A percentile compares a stretch with the other conserved stretches of the same genome.
These are phyloP conservation scores for Elsinoe batatas DNA, from an alignment of 2,329 filamentous ascomycete species.

Conservation along the genomic window DNA sequence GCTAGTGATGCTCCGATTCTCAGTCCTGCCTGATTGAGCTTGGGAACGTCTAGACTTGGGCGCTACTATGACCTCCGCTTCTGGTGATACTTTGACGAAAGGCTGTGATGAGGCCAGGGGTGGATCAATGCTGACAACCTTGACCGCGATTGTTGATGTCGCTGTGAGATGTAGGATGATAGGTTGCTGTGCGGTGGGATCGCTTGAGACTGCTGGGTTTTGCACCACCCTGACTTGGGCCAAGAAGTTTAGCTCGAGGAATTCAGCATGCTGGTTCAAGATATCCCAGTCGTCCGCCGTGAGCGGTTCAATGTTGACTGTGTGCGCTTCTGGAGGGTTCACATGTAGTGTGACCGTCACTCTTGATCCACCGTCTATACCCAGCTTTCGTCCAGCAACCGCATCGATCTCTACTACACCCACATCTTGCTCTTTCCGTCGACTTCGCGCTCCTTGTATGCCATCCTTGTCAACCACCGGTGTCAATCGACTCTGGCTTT, in stretches of 20 bases:
- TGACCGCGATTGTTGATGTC: constrained; percentile 88
- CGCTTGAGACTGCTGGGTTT: constrained; percentile 57
- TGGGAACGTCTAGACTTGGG: constrained; percentile 64
- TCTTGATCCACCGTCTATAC: constrained; percentile 72
- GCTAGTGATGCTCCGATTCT: constrained; percentile 70
- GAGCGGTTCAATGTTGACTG: constrained; percentile 90
- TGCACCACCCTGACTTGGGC: constrained; percentile 88
- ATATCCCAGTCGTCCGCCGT: constrained; percentile 98
- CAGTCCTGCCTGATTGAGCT: constrained; percentile 53
- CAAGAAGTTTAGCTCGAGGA: constrained; percentile 86
- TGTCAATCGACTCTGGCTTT: constrained; percentile 72
- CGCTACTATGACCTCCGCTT: constrained; percentile 94
- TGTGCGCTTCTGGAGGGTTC: constrained; percentile 83
- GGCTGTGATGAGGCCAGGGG: constrained; percentile 55
- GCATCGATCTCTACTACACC: constrained; percentile 77
- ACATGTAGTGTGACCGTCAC: constrained; percentile 62
- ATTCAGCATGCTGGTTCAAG: constrained; percentile 92
- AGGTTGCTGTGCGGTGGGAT: constrained; percentile 55
- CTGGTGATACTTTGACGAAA: constrained; percentile 86
- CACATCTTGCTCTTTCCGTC: constrained; percentile 63
- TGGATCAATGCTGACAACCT: constrained; percentile 73
- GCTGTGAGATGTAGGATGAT: constrained; percentile 88
- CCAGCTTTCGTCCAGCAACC: constrained; percentile 67
- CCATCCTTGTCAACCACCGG: constrained; percentile 67
- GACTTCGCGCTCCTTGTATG: constrained; percentile 37